A percentile compares a stretch with the other conserved stretches of the same genome.
Evolutionary conservation across 495 filamentous ascomycete species (phyloP).

Genomic region (Pseudotulostoma volvatum): DNA sequence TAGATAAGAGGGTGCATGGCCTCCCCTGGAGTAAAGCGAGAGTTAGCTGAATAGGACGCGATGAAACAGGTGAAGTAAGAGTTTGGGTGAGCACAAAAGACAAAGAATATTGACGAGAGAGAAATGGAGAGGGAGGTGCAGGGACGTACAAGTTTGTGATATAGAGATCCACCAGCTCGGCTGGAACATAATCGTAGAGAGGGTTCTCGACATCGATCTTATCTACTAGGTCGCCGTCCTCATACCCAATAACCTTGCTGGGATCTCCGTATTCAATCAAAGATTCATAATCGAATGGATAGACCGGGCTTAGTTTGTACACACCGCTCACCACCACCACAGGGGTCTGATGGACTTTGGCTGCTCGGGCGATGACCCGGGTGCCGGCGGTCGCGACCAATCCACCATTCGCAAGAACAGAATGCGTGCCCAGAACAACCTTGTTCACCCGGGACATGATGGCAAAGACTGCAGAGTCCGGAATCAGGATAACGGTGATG

Average conservation of each 20-base stretch:
- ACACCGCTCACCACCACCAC: conserved; percentile 74
- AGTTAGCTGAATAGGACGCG: conserved; percentile 15
- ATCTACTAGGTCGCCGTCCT: conserved; percentile 58
- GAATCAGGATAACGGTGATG: conserved; percentile 64
- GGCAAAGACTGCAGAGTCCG: conserved; percentile 72
- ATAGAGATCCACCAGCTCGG: conserved; percentile 71
- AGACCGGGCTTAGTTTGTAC: conserved; percentile 81
- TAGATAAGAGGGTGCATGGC: conserved; percentile 64
- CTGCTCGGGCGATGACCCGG: conserved; percentile 62
- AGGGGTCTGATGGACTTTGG: conserved; percentile 58
- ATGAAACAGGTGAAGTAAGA: too few species aligned
- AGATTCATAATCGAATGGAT: conserved; percentile 60
- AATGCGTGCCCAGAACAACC: conserved; percentile 74
- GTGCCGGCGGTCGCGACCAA: conserved; percentile 67
- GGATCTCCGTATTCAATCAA: conserved; percentile 72
- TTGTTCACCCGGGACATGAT: conserved; percentile 90
- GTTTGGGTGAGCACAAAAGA: background rate
- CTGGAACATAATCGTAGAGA: conserved; percentile 64
- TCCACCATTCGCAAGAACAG: conserved; percentile 72
- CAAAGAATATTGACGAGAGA: background rate
- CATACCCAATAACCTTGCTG: conserved; percentile 51
- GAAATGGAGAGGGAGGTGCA: background rate
- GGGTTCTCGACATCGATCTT: conserved; percentile 68
- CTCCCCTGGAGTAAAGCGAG: conserved; percentile 36
- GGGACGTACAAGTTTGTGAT: conserved; percentile 76